These are phyloP conservation scores for Fereydounia khargensis DNA, from an alignment of 1,284 basidiomycete genomes.

Conservation along the genomic window DNA sequence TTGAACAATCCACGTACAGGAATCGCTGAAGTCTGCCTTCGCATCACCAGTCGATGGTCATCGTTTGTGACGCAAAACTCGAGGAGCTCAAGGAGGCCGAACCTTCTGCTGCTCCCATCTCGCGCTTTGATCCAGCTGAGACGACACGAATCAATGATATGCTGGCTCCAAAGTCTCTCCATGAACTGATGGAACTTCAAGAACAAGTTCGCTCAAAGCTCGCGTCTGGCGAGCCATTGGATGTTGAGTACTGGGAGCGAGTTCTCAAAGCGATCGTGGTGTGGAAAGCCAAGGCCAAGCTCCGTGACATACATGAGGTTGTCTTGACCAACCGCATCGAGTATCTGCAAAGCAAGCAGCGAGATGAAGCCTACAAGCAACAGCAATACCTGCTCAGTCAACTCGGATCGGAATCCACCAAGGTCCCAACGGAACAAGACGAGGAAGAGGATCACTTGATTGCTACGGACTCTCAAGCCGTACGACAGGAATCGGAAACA, in stretches of 20 bases:
- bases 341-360: constrained; percentile 87
- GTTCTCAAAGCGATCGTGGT: constrained; percentile 89
- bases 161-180: constrained; percentile 54
- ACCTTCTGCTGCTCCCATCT: constrained; percentile 1
- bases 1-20: too few species aligned
- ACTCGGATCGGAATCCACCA: too few species aligned
- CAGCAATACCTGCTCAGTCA: constrained; percentile 76
- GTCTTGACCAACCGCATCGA: constrained; percentile 93
- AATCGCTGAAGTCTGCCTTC: constrained; percentile 11
- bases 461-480: constrained; percentile 77
- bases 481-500: constrained; percentile 63
- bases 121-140: constrained; percentile 43
- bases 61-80: constrained; percentile 89
- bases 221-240: constrained; percentile 84
- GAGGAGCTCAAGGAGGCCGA: constrained; percentile 63
- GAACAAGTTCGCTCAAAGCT: constrained; percentile 83
- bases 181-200: constrained; percentile 79
- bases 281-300: constrained; percentile 95
- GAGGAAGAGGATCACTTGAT: constrained; percentile 70
- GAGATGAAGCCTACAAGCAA: constrained; percentile 87
- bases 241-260: constrained; percentile 96
- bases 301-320: constrained; percentile 88
- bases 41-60: constrained; percentile 90
- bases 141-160: constrained; percentile 45
- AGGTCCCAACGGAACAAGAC: too few species aligned